Base-by-base conservation (phyloP, 2,329 filamentous ascomycete species). In the Aspergillus fumigatiaffinis region DNA sequence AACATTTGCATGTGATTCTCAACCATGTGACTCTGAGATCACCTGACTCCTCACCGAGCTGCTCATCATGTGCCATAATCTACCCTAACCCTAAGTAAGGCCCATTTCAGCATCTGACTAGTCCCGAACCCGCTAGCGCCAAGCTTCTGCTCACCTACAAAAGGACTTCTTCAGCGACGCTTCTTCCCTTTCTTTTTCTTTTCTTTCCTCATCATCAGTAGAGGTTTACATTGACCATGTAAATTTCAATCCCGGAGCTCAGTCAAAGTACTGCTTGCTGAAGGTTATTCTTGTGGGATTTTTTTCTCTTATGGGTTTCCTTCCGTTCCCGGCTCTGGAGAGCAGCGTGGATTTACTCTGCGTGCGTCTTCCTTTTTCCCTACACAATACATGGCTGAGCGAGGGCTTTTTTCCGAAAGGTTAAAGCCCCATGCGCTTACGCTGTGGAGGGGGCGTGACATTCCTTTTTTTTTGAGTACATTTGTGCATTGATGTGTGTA, bases 261-360 rank as follows among this genome's bases (percentile, higher is more conserved):
- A 76, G 74, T 73, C 67, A 73, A 65, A 66, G 61, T 66, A 74
- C 73, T 76, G 78, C 76, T 76, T 73, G 74, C 78, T 80, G 75
- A 80, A 78, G 75, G 71, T 76, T 79, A 73, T 79, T 76, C 73
- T 72, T 69, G 69, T 71, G 68, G 71, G 55, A 59, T 68, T 67
- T 73, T 71, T 63, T 70, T 71, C 67, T 65, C 66, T 56, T 56
- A 70, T 78, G 76, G 74, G 72, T 77, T 76, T 77, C 70, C 76
- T 72, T 79, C 77, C 77, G 77, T 79, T 79, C 77, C 77, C 77
- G 68, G 76, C 77, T 75, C 73, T 72, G 74, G 63, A 79, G 76
- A 79, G 61, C 54, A 62, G 21, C 21, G 44, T 47, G 21, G 44
- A 66, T 55, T 57, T 64, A 25, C 44, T 23, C 21, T 47, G 5